These are phyloP conservation scores for Immersiporthe knoxdaviesiana DNA, from an alignment of 2,329 filamentous ascomycete species.

Conservation along the genomic window DNA sequence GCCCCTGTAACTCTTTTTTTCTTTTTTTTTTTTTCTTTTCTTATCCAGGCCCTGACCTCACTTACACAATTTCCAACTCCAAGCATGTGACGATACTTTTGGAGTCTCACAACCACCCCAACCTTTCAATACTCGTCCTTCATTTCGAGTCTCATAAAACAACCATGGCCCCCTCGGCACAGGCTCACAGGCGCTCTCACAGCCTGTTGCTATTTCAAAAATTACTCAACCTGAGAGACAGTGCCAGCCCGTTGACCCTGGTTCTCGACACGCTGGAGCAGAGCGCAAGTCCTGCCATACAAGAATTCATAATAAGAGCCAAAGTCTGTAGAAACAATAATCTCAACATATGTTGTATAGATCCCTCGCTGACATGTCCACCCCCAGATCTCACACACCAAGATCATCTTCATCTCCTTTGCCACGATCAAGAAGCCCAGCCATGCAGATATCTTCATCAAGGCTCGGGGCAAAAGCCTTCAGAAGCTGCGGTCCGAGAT, in stretches of 20 bases:
- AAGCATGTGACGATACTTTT: background rate
- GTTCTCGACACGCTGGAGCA: conserved; percentile 86
- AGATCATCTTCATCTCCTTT: conserved; percentile 78
- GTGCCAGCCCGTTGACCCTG: conserved; percentile 83
- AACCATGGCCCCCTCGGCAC: conserved; percentile 32
- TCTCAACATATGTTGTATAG: background rate
- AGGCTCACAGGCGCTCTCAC: conserved; percentile 34
- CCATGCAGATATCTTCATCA: conserved; percentile 69
- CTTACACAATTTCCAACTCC: background rate
- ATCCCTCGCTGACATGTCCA: background rate
- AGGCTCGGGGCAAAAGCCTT: conserved; percentile 62
- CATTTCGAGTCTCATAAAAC: too few relatives aligned
- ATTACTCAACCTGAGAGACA: conserved; percentile 64
- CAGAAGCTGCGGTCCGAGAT: conserved; percentile 64
- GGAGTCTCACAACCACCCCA: background rate
- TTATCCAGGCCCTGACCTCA: background rate
- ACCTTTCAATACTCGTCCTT: too few relatives aligned
- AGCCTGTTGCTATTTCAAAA: conserved; percentile 37
- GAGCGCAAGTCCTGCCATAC: conserved; percentile 68
- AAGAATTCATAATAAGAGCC: conserved; percentile 75
- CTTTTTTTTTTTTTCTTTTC: background rate
- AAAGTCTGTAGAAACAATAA: conserved; percentile 54
- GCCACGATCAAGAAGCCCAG: conserved; percentile 68
- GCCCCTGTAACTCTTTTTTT: background rate
- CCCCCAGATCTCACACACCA: conserved; percentile 62